These are phyloP conservation scores for Solanum hybrid DNA, from an alignment of 305 asterid genomes.

Conservation along the genomic window DNA sequence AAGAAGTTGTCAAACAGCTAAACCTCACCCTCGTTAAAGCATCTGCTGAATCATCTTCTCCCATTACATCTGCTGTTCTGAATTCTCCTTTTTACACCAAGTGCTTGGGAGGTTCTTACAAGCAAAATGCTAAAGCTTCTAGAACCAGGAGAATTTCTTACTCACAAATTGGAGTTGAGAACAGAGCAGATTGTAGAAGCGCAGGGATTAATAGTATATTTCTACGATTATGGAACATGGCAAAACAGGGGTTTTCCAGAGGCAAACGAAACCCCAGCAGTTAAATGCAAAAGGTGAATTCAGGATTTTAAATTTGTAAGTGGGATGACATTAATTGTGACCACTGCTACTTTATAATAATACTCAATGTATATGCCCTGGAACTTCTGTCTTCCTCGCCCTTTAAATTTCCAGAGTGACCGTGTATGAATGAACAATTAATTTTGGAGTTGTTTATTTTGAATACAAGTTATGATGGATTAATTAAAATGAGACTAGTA, in stretches of 20 bases:
- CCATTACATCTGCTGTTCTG: conserved; percentile 15
- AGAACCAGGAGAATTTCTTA: conserved; percentile 21
- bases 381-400: background rate
- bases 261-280: background rate
- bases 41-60: conserved; percentile 28
- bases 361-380: background rate
- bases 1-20: conserved; percentile 46
- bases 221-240: background rate
- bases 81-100: conserved; percentile 24
- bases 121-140: conserved; percentile 26
- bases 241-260: background rate
- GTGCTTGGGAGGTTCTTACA: conserved; percentile 24
- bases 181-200: background rate
- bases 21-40: conserved; percentile 39
- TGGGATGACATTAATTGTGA: background rate
- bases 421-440: background rate
- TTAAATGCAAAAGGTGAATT: background rate
- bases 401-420: background rate
- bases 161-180: background rate
- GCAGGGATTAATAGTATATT: background rate
- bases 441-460: background rate
- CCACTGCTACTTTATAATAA: background rate
- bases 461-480: background rate
- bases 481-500: too few species aligned
- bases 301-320: background rate